Conservation (phyloP, 805 yeast species). For the Metahyphopichia silvanorum region DNA sequence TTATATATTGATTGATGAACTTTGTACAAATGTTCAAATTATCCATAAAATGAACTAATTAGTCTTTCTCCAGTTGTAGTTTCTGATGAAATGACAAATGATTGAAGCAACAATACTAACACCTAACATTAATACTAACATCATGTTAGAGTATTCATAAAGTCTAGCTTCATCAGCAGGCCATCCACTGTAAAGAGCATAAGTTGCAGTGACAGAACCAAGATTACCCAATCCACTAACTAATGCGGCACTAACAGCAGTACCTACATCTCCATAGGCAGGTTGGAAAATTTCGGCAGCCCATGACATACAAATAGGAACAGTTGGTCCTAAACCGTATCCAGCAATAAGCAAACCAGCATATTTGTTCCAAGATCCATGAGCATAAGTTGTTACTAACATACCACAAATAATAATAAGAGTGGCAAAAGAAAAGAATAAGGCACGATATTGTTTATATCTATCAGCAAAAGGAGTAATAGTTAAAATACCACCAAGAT, state of each 20-base stretch:
- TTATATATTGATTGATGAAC: too few species aligned
- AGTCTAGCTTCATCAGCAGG: constrained; percentile 65
- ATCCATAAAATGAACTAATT: too few species aligned
- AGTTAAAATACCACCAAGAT: constrained; percentile 66
- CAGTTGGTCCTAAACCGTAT: constrained; percentile 87
- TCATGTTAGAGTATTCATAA: constrained; percentile 76
- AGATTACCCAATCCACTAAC: constrained; percentile 85
- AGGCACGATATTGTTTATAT: constrained; percentile 54
- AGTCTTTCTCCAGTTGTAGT: too few species aligned
- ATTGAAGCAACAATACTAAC: constrained; percentile 54
- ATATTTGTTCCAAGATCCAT: constrained; percentile 70
- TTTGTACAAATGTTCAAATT: too few species aligned
- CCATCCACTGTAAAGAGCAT: constrained; percentile 86
- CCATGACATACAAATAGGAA: constrained; percentile 85
- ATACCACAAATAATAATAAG: constrained; percentile 71
- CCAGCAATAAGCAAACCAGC: constrained; percentile 82
- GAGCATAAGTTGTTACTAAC: constrained; percentile 72
- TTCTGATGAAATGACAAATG: constrained; percentile 29
- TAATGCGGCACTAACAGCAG: constrained; percentile 78
- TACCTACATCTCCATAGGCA: constrained; percentile 78
- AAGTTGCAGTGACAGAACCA: constrained; percentile 83
- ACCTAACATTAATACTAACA: constrained; percentile 75
- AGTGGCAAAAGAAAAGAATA: constrained; percentile 61
- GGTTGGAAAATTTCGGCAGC: constrained; percentile 70
- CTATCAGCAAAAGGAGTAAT: constrained; percentile 81